Percentiles rank a stretch among this genome's conserved stretches.
phyloP scores from a whole-genome alignment of 441 rosid genomes.

The Bocquillonia castaneifolia region DNA sequence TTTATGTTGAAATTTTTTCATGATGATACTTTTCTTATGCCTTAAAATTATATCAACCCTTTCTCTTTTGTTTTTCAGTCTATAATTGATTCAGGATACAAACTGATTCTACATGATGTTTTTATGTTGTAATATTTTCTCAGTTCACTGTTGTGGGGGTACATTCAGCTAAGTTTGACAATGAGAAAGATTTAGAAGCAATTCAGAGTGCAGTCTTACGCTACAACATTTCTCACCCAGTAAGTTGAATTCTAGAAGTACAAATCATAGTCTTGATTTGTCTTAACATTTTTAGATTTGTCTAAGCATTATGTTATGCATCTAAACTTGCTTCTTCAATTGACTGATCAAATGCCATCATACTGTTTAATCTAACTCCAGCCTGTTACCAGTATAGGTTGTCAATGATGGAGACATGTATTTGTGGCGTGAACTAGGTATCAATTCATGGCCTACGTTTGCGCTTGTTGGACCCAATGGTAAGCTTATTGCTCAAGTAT shows the following conservation, averaged over 20 bases:
- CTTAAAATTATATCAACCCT: background rate
- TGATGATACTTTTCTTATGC: background rate
- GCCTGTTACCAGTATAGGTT: constrained; percentile 48
- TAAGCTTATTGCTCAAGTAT: constrained; percentile 69
- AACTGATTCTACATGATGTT: constrained; percentile 4
- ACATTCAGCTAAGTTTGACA: constrained; percentile 98
- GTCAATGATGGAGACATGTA: constrained; percentile 95
- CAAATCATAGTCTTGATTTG: constrained; percentile 9
- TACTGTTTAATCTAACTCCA: constrained; percentile 7
- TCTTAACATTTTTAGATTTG: background rate
- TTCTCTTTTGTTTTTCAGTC: background rate
- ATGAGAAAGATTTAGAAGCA: constrained; percentile 93
- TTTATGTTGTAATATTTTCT: constrained; percentile 12
- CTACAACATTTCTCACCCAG: constrained; percentile 81
- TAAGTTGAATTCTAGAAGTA: constrained; percentile 32
- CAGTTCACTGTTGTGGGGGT: constrained; percentile 96
- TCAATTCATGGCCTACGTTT: constrained; percentile 97
- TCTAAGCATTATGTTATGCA: background rate
- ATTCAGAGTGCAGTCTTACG: constrained; percentile 88
- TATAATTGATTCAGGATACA: background rate
- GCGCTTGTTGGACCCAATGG: constrained; percentile 84
- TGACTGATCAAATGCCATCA: background rate
- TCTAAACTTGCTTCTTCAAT: constrained; percentile 8
- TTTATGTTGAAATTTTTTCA: background rate
- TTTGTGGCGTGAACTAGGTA: constrained; percentile 84